Evolutionary conservation across 208 protist species (phyloP).

Genomic region (Tritrichomonas musculus): DNA sequence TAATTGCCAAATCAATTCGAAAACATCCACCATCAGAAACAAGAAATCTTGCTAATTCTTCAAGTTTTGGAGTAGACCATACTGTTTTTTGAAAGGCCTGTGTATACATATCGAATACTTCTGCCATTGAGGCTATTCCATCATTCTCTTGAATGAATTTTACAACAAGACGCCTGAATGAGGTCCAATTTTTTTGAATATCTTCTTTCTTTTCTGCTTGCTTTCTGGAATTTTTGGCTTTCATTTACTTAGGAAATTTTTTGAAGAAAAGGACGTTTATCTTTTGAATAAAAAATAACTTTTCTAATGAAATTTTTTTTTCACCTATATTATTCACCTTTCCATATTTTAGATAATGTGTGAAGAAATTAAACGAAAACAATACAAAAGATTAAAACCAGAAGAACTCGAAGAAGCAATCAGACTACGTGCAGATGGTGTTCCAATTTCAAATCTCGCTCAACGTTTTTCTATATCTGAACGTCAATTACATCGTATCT

Average conservation of each 20-base stretch:
- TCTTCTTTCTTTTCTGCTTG: too few relatives aligned
- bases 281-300: too few relatives aligned
- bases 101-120: background rate
- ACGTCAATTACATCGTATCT: background rate
- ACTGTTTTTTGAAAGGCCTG: background rate
- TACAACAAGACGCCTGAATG: too few relatives aligned
- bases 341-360: too few relatives aligned
- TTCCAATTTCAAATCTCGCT: background rate
- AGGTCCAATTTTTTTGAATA: too few relatives aligned
- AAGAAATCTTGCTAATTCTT: background rate
- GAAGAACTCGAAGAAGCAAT: background rate
- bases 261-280: too few relatives aligned
- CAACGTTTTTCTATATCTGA: background rate
- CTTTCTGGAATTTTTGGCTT: too few relatives aligned
- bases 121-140: background rate
- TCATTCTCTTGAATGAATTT: background rate
- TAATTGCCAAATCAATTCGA: background rate
- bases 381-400: background rate
- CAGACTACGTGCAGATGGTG: background rate
- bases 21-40: background rate
- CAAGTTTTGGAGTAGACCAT: background rate
- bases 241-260: too few relatives aligned
- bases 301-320: too few relatives aligned
- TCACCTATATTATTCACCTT: too few relatives aligned
- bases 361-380: background rate